Evolutionary conservation across 1,284 basidiomycete species (phyloP).

Genomic region (Boletus mariae): DNA sequence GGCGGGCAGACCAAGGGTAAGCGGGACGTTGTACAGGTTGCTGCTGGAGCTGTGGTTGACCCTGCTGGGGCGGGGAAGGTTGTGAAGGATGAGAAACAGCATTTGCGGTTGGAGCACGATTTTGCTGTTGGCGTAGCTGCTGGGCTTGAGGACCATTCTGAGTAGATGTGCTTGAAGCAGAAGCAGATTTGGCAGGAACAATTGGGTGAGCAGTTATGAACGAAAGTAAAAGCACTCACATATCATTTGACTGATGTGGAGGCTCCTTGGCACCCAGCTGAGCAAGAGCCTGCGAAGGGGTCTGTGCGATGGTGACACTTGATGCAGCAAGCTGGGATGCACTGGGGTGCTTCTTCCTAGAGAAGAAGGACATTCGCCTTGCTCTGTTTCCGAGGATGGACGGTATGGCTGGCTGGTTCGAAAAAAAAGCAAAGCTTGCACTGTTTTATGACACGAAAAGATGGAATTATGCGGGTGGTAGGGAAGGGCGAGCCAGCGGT

Average conservation of each 20-base stretch:
- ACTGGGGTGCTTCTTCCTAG: constrained; percentile 68
- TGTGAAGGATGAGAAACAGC: constrained; percentile 23
- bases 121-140: constrained; percentile 35
- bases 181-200: constrained; percentile 1
- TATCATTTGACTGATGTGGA: constrained; percentile 32
- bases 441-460: constrained; percentile 16
- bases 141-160: constrained; percentile 31
- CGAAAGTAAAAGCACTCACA: constrained; percentile 36
- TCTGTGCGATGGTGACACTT: constrained; percentile 53
- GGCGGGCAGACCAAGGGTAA: constrained; percentile 77
- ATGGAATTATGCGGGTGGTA: constrained; percentile 3
- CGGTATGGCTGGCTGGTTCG: constrained; percentile 47
- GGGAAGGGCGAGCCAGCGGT: constrained; percentile 27
- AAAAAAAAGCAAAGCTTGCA: constrained; percentile 15
- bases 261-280: constrained; percentile 43
- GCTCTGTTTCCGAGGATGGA: constrained; percentile 51
- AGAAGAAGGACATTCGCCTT: constrained; percentile 87
- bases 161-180: constrained; percentile 16
- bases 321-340: constrained; percentile 38
- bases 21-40: constrained; percentile 51
- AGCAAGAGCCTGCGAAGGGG: constrained; percentile 61
- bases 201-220: constrained; percentile 8
- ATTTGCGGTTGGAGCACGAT: constrained; percentile 23
- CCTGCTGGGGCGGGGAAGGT: constrained; percentile 22
- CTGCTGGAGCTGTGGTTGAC: constrained; percentile 19